Percentiles rank a stretch among this genome's conserved stretches.
Conservation (phyloP, 2,329 filamentous ascomycete species). For the Meredithiella fracta region DNA sequence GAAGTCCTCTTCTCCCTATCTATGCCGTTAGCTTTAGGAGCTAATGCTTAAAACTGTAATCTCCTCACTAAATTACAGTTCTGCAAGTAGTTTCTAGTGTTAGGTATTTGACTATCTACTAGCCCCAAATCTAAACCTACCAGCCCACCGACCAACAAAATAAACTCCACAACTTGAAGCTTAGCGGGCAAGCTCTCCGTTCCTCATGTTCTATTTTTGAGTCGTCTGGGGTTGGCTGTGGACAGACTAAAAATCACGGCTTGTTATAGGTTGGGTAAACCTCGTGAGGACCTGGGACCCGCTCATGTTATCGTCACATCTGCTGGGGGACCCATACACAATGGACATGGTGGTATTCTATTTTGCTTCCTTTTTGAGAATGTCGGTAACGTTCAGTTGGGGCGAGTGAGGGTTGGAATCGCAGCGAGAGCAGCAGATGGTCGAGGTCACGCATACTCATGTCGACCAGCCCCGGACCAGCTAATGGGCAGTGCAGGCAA, state of each 20-base stretch:
- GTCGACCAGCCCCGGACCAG: no score
- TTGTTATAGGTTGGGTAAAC: not conserved
- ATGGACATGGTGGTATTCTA: not conserved
- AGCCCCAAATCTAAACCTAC: not conserved
- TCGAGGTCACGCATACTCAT: no score
- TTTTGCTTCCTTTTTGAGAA: not conserved
- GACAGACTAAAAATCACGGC: not conserved
- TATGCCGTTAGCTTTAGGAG: no score
- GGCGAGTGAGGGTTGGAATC: not conserved
- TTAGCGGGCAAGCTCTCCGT: not conserved
- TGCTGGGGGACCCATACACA: not conserved
- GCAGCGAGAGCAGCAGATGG: no score
- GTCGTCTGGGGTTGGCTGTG: not conserved
- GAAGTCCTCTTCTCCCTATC: no score
- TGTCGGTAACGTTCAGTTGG: not conserved
- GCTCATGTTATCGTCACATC: not conserved
- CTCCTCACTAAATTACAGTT: not conserved
- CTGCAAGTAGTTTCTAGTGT: not conserved
- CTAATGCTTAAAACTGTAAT: no score
- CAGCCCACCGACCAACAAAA: not conserved
- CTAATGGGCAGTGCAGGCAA: no score
- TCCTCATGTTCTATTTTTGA: not conserved
- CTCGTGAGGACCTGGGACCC: not conserved
- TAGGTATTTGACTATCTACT: not conserved
- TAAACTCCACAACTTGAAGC: not conserved